Evolutionary conservation across 2,329 filamentous ascomycete genomes (phyloP), one percentile per base, ranked within the genome.

Genomic region (Rutstroemia sydowiana): DNA sequence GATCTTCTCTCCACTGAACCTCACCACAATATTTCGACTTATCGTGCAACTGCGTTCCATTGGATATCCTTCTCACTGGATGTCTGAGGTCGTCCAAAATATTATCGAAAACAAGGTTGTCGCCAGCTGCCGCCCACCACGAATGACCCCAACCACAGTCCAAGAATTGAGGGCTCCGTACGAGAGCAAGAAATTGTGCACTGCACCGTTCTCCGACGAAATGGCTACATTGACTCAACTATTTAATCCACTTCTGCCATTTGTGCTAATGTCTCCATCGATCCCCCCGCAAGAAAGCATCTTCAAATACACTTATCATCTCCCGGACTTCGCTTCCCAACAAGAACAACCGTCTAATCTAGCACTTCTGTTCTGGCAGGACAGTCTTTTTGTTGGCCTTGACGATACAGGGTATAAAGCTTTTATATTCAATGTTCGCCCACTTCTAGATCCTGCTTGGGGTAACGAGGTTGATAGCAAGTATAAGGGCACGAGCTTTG

Each of bases 41-140:
- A 55, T 58, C 2, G 14, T 40, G 7, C 45, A 55, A 21, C 20
- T 60, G 9, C 37, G 42, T 5, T 34, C n/a, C 2, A 23, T 57
- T 14, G 53, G 49, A 13, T 57, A 58, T 28, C 56, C 56, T 7
- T 48, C 51, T 11, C 51, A 58, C 32, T 60, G 56, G 54, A 47
- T 60, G 11, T 54, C 56, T 14, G 55, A 58, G 23, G 3, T 34
- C 9, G 41, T 60, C 7, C 31, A 16, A 11, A 55, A 48, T 23
- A 58, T 60, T 39, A 44, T 60, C 8, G 28, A 49, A 4, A 47
- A 54, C 39, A 57, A 48, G 11, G 51, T 59, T n/a, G 31, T 42
- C 16, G 58, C 48, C 3, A 50, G 28, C 8, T 41, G 28, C 16
- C 50, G 54, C 1, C 44, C 44, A 11, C 56, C 57, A 10, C 37